Percentiles rank a stretch among this genome's conserved stretches.
Evolutionary conservation across 495 filamentous ascomycete species (phyloP).

Genomic region (Lichina pygmaea): DNA sequence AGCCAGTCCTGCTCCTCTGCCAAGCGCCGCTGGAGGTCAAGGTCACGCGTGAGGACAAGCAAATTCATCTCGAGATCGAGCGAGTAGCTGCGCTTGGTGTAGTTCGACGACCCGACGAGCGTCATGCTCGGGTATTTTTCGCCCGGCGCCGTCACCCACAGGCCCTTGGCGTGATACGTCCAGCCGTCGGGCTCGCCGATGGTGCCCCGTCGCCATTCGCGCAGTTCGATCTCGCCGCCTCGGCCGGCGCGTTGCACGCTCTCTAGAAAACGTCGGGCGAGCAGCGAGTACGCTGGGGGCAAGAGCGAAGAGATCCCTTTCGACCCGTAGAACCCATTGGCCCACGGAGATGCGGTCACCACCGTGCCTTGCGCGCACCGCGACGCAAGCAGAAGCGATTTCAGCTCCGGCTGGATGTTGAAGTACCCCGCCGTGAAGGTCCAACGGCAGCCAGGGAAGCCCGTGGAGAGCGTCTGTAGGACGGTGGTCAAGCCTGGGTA

Average conservation of each 20-base stretch:
- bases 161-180: constrained; percentile 95
- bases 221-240: constrained; percentile 35
- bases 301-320: constrained; percentile 71
- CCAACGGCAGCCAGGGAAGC: constrained; percentile 22
- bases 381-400: constrained; percentile 48
- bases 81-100: constrained; percentile 77
- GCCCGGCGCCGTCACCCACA: constrained; percentile 54
- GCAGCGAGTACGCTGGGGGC: constrained; percentile 71
- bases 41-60: constrained; percentile 57
- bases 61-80: constrained; percentile 76
- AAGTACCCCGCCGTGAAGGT: constrained; percentile 97
- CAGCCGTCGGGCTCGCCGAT: constrained; percentile 60
- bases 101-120: constrained; percentile 79
- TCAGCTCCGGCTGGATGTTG: constrained; percentile 69
- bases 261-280: constrained; percentile 58
- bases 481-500: constrained; percentile 51
- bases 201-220: constrained; percentile 70
- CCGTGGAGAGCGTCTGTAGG: constrained; percentile 35
- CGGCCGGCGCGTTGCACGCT: constrained; percentile 32
- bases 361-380: constrained; percentile 42
- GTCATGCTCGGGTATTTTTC: constrained; percentile 40
- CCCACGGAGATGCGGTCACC: constrained; percentile 77
- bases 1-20: constrained; percentile 57
- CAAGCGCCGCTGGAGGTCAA: constrained; percentile 40
- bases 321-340: constrained; percentile 88